phyloP scores from a whole-genome alignment of 441 rosid genomes.

The Mallotus japonicus region DNA sequence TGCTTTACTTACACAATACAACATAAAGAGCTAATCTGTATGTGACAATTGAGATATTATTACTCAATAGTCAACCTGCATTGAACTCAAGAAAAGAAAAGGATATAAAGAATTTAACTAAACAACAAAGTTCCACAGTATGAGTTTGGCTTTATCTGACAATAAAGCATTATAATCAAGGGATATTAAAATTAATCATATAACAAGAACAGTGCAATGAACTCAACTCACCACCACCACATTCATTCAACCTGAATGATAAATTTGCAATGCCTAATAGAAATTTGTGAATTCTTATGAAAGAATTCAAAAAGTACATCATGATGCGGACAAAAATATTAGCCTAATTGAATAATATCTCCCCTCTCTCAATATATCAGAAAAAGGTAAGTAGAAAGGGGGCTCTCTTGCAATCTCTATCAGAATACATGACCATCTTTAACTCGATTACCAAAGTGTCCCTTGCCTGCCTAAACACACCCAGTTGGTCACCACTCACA shows the following conservation, averaged over 20 bases:
- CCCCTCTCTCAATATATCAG: background rate
- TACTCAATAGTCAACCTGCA: background rate
- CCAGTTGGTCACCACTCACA: too few species aligned
- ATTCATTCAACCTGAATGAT: too few species aligned
- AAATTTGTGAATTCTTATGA: too few species aligned
- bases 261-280: too few species aligned
- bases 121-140: background rate
- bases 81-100: background rate
- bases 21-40: background rate
- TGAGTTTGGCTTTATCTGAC: background rate
- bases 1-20: background rate
- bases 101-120: background rate
- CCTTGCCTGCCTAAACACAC: background rate
- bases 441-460: background rate
- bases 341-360: too few species aligned
- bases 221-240: background rate
- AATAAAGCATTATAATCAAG: background rate
- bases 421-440: background rate
- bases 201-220: background rate
- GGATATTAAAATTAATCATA: background rate
- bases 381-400: background rate
- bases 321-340: background rate
- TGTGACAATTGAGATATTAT: background rate
- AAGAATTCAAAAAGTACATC: background rate
- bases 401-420: background rate